Base-by-base conservation (phyloP, 108 stramenopile genomes). In the Ochromonas danica region DNA sequence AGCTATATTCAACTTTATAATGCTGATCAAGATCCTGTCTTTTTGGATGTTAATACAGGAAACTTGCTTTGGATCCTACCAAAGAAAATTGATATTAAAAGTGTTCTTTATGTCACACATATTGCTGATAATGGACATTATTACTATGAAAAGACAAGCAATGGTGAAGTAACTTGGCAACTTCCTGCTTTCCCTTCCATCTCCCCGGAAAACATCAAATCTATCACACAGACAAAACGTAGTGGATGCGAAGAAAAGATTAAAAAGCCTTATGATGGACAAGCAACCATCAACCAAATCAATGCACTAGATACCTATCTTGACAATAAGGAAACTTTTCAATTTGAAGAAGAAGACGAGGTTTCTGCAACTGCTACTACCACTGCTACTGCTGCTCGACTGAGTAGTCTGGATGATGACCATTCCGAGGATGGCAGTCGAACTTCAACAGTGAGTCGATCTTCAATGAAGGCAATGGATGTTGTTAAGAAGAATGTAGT, bases 1-100 rank as follows among this genome's bases (percentile, higher is more conserved):
- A n/a, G n/a, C n/a, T n/a, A n/a, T n/a, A 51, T 67, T 6, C 63
- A 67, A 67, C 6, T 36, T 6, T 67, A 35, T 36, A 67, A 67
- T 36, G 25, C 17, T 28, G 63, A 67, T 33, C 3, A 28, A 67
- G 63, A 67, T 31, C 63, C 63, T 6, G 25, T 67, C 17, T 67
- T 67, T 67, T 14, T 67, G 3, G 30, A 67, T 36, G 33, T 67
- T 51, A 14, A 51, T 22, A 6, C 45, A 51, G 22, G 3, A 67
- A 67, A 36, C 17, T 14, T 28, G 30, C 63, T 67, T 36, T 67
- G 63, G 63, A 36, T 67, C 6, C 31, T 67, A 35, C 31, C 63
- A 3, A 31, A 22, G 6, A 6, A 6, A 14, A 14, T 51, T 14
- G 45, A 51, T 67, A 67, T 67, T 3, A 35, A 6, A 25, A 67